A percentile compares a stretch with the other conserved stretches of the same genome.
Conservation (phyloP, 768 basidiomycete species). For the Suillus sp. region DNA sequence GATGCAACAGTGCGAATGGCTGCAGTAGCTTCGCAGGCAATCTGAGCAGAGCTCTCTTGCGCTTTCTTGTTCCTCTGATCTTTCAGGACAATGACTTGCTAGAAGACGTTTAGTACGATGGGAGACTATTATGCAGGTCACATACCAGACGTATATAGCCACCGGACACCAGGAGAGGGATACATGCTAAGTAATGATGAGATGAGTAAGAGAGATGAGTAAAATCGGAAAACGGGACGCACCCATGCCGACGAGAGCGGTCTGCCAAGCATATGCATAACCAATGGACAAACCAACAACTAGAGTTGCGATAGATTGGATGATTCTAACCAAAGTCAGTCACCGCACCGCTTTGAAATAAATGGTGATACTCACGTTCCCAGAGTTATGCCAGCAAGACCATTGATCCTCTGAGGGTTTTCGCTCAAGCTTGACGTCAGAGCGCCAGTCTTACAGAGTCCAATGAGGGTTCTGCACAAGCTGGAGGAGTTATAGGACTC, state of each 20-base stretch:
- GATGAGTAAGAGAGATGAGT: neutral
- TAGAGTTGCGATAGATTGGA: slow-evolving; percentile 74
- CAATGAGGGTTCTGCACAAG: neutral
- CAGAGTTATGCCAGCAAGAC: slow-evolving; percentile 84
- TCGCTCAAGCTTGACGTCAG: slow-evolving; percentile 81
- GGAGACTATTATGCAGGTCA: neutral
- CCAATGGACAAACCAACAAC: slow-evolving; percentile 75
- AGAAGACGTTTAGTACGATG: neutral
- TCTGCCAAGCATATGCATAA: slow-evolving; percentile 72
- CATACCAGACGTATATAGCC: slow-evolving; percentile 83
- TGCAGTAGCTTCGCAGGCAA: slow-evolving; percentile 90
- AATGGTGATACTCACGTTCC: slow-evolving; percentile 55
- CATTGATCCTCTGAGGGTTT: slow-evolving; percentile 87
- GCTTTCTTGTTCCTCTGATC: slow-evolving; percentile 79
- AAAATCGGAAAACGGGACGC: slow-evolving; percentile 21
- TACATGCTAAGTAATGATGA: slow-evolving; percentile 50
- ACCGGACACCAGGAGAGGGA: slow-evolving; percentile 63
- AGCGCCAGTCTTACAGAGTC: slow-evolving; percentile 62
- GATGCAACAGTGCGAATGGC: slow-evolving; percentile 90
- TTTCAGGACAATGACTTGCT: slow-evolving; percentile 86
- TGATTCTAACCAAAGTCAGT: slow-evolving; percentile 48
- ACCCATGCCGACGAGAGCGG: slow-evolving; percentile 83
- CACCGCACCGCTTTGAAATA: neutral
- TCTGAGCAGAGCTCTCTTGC: slow-evolving; percentile 80
- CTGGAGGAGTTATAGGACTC: neutral